Base-by-base conservation (phyloP, 2,329 filamentous ascomycete species). In the Claviceps pusilla region DNA sequence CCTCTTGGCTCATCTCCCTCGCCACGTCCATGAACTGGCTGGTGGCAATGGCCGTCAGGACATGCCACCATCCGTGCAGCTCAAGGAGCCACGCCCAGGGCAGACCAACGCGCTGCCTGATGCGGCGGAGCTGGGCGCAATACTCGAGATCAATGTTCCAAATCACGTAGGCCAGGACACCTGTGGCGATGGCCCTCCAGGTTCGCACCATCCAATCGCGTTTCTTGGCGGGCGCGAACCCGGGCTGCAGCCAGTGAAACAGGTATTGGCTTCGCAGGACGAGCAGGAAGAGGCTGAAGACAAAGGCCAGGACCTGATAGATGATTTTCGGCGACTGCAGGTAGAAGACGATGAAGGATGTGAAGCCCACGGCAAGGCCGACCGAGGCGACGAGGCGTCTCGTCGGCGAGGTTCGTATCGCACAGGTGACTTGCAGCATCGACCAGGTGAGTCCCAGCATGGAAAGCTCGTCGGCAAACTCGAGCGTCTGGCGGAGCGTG, bases 51-150 rank as follows among this genome's bases (percentile, higher is more conserved):
- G 77, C 80, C 0, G 79, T 83, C 31, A 81, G 65, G 16, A 83
- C 65, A 59, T 83, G 80, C 80, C 80, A 83, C 80, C 79, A 83
- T 1, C 78, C 80, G 60, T 83, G 80, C 14, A 82, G 61, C 65
- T 83, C 80, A 4, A 83, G 62, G 0, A 78, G 39, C 63, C 76
- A 79, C 1, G 73, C 75, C 72, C 70, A 78, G 0, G 79, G 79
- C 47, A 80, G 62, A 0, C 79, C 79, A 2, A 82, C 58, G 0
- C 53, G 58, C 7, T 66, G 65, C 50, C 77, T 73, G 11, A 74
- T 57, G 0, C 58, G 56, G 2, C 77, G 73, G 29, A 83, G 66
- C 56, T 72, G 62, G 0, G 64, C 62, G 59, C 80, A 83, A 12
- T 71, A 67, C 59, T 77, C 71, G 10, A 76, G 71, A 48, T 82